A percentile compares a stretch with the other conserved stretches of the same genome.
phyloP scores from a whole-genome alignment of 257 asterid species.

The Lithospermum erythrorhizon region DNA sequence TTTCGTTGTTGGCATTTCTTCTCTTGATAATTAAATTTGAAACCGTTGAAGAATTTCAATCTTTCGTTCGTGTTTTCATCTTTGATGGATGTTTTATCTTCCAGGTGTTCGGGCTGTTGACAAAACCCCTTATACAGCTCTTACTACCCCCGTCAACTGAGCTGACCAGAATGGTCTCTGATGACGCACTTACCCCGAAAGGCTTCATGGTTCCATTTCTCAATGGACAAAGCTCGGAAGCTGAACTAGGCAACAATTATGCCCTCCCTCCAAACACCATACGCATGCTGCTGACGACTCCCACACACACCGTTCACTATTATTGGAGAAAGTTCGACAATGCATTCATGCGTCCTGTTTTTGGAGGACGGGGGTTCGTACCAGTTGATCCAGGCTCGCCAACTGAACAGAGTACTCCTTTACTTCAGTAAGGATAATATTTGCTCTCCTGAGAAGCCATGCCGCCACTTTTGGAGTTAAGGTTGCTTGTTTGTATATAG shows the following conservation, averaged over 20 bases:
- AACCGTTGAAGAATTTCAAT: too few relatives aligned
- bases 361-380: constrained; percentile 95
- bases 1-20: too few relatives aligned
- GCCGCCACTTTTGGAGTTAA: constrained; percentile 13
- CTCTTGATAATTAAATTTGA: too few relatives aligned
- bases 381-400: constrained; percentile 86
- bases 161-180: constrained; percentile 45
- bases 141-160: constrained; percentile 48
- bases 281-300: constrained; percentile 64
- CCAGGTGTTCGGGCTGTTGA: constrained; percentile 89
- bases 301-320: constrained; percentile 72
- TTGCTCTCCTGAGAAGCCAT: constrained; percentile 1
- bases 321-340: constrained; percentile 91
- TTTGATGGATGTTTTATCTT: constrained; percentile 2
- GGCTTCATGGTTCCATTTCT: constrained; percentile 65
- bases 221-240: constrained; percentile 36
- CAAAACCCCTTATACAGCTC: constrained; percentile 64
- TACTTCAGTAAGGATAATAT: constrained; percentile 19
- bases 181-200: constrained; percentile 55
- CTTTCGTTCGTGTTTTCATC: too few relatives aligned
- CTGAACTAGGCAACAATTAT: constrained; percentile 22
- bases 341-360: constrained; percentile 89
- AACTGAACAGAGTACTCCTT: constrained; percentile 35
- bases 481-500: constrained; percentile 2
- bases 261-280: constrained; percentile 67